Percentiles rank a stretch among this genome's conserved stretches.
phyloP scores from a whole-genome alignment of 2,329 filamentous ascomycete genomes.

The Scytalidium sp. region DNA sequence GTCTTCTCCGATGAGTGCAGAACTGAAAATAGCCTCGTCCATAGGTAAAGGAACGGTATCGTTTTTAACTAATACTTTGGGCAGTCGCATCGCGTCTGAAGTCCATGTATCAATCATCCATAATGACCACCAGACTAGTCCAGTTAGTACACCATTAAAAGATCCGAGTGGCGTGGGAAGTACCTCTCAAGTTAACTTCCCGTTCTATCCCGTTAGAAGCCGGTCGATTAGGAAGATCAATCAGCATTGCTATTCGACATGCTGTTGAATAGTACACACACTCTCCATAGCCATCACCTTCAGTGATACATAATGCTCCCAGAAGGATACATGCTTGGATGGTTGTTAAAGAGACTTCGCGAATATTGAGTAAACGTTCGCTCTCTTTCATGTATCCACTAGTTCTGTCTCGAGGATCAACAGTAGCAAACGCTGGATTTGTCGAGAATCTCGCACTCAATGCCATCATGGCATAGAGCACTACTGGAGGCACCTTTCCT shows the following conservation, averaged over 20 bases:
- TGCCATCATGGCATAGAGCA: slow-evolving; percentile 18
- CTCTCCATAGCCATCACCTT: slow-evolving; percentile 13
- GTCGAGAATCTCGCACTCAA: slow-evolving; percentile 19
- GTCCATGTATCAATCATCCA: slow-evolving; percentile 22
- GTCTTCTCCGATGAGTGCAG: background rate
- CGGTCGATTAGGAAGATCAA: slow-evolving; percentile 13
- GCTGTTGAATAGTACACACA: slow-evolving; percentile 18
- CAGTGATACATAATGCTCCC: slow-evolving; percentile 14
- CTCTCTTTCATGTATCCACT: slow-evolving; percentile 11
- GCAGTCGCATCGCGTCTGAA: slow-evolving; percentile 16
- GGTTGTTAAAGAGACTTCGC: slow-evolving; percentile 15
- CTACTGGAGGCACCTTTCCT: slow-evolving; percentile 10
- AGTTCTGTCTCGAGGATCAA: slow-evolving; percentile 11
- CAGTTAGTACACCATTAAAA: slow-evolving; percentile 3
- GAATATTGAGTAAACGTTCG: slow-evolving; percentile 13
- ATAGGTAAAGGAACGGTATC: slow-evolving; percentile 16
- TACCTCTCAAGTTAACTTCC: slow-evolving; percentile 17
- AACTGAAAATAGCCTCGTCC: slow-evolving; percentile 12
- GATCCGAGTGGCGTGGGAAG: background rate
- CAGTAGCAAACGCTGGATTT: slow-evolving; percentile 11
- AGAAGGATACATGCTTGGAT: slow-evolving; percentile 19
- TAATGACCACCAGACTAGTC: slow-evolving; percentile 19
- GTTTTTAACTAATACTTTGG: slow-evolving; percentile 13
- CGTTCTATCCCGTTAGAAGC: slow-evolving; percentile 10
- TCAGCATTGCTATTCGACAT: slow-evolving; percentile 17